Conservation (phyloP, 2,329 filamentous ascomycete genomes). For the Pseudogymnoascus sp. region DNA sequence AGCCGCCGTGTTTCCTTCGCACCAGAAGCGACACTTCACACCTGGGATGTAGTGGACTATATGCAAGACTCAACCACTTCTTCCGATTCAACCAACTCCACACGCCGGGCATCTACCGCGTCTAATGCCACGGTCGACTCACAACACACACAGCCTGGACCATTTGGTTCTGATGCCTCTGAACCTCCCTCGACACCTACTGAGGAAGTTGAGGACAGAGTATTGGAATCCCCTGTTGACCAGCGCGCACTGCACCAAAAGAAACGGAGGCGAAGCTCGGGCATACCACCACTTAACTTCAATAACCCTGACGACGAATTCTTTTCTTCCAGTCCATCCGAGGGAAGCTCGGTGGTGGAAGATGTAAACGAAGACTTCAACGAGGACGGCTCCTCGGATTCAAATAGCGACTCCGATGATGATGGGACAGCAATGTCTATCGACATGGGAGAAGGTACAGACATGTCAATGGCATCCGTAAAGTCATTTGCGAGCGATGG, state of each 20-base stretch:
- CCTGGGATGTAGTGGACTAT: slow-evolving; percentile 90
- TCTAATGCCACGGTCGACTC: slow-evolving; percentile 20
- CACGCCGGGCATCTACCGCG: slow-evolving; percentile 61
- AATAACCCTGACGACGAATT: slow-evolving; percentile 58
- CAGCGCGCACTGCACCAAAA: slow-evolving; percentile 59
- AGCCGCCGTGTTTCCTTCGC: slow-evolving; percentile 94
- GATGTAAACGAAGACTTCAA: slow-evolving; percentile 33
- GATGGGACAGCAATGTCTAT: slow-evolving; percentile 77
- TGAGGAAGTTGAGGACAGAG: slow-evolving; percentile 50
- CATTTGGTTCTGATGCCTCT: slow-evolving; percentile 38
- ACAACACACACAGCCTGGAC: slow-evolving; percentile 24
- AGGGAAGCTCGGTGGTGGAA: slow-evolving; percentile 43
- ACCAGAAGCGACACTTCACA: slow-evolving; percentile 92
- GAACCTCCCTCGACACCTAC: slow-evolving; percentile 56
- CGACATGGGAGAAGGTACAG: slow-evolving; percentile 60
- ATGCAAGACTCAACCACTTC: slow-evolving; percentile 78
- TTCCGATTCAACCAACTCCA: slow-evolving; percentile 65
- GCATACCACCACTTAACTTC: slow-evolving; percentile 55
- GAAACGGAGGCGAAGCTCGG: slow-evolving; percentile 56
- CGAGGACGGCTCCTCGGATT: slow-evolving; percentile 39
- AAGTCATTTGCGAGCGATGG: slow-evolving; percentile 51
- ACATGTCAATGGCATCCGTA: slow-evolving; percentile 56
- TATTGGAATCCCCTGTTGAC: slow-evolving; percentile 53
- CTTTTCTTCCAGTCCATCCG: slow-evolving; percentile 68
- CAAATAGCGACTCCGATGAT: slow-evolving; percentile 49